These are phyloP conservation scores for Sarocladiaceae sp. DNA, from an alignment of 2,329 filamentous ascomycete genomes.

Conservation along the genomic window DNA sequence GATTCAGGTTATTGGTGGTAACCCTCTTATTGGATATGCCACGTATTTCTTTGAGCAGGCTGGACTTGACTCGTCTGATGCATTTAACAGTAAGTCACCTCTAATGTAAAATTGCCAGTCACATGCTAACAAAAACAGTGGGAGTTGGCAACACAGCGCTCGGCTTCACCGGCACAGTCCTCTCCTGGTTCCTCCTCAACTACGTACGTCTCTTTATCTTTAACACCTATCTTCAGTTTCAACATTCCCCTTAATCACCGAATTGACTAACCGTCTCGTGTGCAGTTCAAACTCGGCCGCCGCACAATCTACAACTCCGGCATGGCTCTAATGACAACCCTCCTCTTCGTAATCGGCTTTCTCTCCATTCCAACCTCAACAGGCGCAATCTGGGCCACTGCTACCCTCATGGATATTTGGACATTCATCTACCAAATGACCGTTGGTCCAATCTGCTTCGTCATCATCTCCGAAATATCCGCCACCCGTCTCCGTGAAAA, in stretches of 20 bases:
- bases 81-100: slow-evolving; percentile 24
- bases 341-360: slow-evolving; percentile 33
- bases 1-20: slow-evolving; percentile 28
- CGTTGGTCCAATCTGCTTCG: slow-evolving; percentile 16
- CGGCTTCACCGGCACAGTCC: slow-evolving; percentile 30
- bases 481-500: slow-evolving; percentile 27
- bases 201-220: slow-evolving; percentile 7
- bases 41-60: slow-evolving; percentile 38
- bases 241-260: neutral
- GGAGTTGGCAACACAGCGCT: slow-evolving; percentile 25
- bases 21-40: slow-evolving; percentile 27
- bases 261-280: neutral
- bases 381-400: slow-evolving; percentile 10
- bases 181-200: slow-evolving; percentile 30
- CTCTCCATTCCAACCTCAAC: slow-evolving; percentile 40
- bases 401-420: slow-evolving; percentile 20
- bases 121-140: slow-evolving; percentile 14
- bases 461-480: slow-evolving; percentile 26
- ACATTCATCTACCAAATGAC: slow-evolving; percentile 21
- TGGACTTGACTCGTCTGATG: slow-evolving; percentile 27
- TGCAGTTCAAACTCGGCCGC: slow-evolving; percentile 25
- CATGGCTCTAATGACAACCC: slow-evolving; percentile 38
- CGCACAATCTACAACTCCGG: slow-evolving; percentile 32
- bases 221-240: neutral
- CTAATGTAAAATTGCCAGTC: neutral